phyloP scores from a whole-genome alignment of 345 rosid genomes.

The Hirschfeldia incana region DNA sequence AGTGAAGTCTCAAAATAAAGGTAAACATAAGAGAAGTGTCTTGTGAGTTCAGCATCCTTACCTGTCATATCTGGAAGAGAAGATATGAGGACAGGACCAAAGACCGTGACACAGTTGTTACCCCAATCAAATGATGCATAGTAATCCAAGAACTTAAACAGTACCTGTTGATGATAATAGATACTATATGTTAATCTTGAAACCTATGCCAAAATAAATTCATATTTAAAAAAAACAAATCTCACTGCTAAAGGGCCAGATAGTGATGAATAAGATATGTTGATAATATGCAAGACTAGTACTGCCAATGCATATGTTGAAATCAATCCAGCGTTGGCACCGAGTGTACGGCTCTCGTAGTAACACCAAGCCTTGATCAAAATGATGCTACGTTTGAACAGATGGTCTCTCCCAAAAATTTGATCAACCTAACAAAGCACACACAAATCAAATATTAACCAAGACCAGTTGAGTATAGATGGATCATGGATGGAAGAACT shows the following conservation, averaged over 20 bases:
- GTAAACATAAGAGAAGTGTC: background rate
- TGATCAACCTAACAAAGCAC: slow-evolving; percentile 59
- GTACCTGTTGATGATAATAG: slow-evolving; percentile 47
- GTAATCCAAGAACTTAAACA: slow-evolving; percentile 69
- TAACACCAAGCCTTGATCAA: slow-evolving; percentile 92
- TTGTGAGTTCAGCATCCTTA: slow-evolving; percentile 38
- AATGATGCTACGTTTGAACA: slow-evolving; percentile 75
- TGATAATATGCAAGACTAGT: slow-evolving; percentile 66
- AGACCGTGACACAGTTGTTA: slow-evolving; percentile 53
- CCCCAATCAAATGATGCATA: slow-evolving; percentile 80
- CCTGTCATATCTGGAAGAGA: slow-evolving; percentile 56
- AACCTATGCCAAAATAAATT: background rate
- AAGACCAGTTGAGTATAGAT: background rate
- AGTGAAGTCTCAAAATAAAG: background rate
- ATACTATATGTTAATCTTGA: background rate
- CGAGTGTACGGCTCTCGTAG: slow-evolving; percentile 85
- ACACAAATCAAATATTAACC: slow-evolving; percentile 6
- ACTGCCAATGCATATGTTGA: slow-evolving; percentile 84
- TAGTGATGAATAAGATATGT: slow-evolving; percentile 62
- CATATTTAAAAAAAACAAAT: background rate
- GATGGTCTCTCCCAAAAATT: slow-evolving; percentile 61
- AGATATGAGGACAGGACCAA: slow-evolving; percentile 59
- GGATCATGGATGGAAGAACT: background rate
- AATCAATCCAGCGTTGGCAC: slow-evolving; percentile 76
- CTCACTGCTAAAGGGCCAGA: slow-evolving; percentile 74